Evolutionary conservation across 345 rosid species (phyloP), one percentile per base, ranked within the genome.

Genomic region (Moricandia arvensis): DNA sequence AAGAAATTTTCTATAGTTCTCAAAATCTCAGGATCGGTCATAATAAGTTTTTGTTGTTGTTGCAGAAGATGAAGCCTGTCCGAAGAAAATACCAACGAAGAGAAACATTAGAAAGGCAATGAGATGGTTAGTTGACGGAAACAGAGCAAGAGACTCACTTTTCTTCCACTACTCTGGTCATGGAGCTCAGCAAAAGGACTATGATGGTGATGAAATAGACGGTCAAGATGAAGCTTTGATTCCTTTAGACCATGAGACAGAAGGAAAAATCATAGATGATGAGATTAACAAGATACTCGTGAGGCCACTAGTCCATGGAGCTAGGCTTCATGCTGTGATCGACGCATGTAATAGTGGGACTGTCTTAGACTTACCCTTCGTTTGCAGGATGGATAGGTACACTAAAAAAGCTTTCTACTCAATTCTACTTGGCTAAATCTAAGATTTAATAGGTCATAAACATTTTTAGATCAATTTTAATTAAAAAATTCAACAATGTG

Each of bases 101-200:
- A 76, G 72, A 68, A 93, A 93, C 83, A 88, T 93, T 8, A 81
- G 90, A 69, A 37, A 12, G 66, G 97, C 93, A 0, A 57, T 91
- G 80, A 72, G 68, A 68, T 93, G 97, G 98, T 82, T 93, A 33
- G 88, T 90, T 8, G 85, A 85, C 8, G 96, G 90, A n/a, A 86
- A 87, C 71, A 78, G 78, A 66, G 53, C 91, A 6, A 91, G 90
- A n/a, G 97, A 93, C 85, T 91, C 97, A 3, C 79, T 91, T 43
- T 85, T 93, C 82, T 88, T 91, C 60, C 86, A 89, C 79, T 93
- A 73, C 86, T 93, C 98, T 0, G 97, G 98, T 15, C 98, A 90
- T 67, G 97, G 98, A 7, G 64, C 87, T 13, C 76, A 75, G 74
- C 88, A 89, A 34, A 63, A 30, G 0, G 91, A 93, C 69, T 70